Evolutionary conservation across 2,329 filamentous ascomycete species (phyloP).

Genomic region (Neocucurbitaria cava): DNA sequence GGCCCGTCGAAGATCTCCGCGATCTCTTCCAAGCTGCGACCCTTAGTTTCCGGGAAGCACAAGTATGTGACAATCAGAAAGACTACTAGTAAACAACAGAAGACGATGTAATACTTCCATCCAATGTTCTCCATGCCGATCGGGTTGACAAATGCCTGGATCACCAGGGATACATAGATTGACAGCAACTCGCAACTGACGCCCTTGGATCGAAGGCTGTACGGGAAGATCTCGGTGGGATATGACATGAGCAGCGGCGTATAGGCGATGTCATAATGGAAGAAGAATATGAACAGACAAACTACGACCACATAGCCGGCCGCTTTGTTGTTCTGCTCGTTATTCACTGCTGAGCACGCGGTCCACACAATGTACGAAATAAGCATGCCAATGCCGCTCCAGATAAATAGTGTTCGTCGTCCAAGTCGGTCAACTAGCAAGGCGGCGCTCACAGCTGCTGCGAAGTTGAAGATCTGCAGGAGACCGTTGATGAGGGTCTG

Average conservation of each 20-base stretch:
- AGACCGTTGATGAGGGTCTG: constrained; percentile 48
- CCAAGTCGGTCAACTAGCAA: constrained; percentile 52
- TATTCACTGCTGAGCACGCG: constrained; percentile 16
- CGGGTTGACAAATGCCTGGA: constrained; percentile 57
- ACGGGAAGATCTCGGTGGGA: constrained; percentile 43
- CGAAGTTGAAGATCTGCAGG: constrained; percentile 51
- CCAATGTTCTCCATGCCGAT: constrained; percentile 61
- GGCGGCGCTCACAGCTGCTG: constrained; percentile 40
- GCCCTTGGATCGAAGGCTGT: constrained; percentile 23
- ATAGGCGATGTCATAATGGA: constrained; percentile 39
- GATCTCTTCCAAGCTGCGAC: constrained; percentile 18
- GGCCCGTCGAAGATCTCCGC: constrained; percentile 11
- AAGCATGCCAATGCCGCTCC: constrained; percentile 53
- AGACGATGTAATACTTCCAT: constrained; percentile 61
- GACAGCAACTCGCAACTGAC: constrained; percentile 1
- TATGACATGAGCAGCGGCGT: constrained; percentile 38
- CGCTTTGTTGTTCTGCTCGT: not conserved
- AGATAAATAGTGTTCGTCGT: constrained; percentile 52
- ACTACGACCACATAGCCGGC: constrained; percentile 8
- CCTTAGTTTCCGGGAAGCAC: constrained; percentile 19
- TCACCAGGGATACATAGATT: constrained; percentile 23
- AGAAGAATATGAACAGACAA: constrained; percentile 12
- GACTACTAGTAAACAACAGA: constrained; percentile 36
- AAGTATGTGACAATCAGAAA: constrained; percentile 6
- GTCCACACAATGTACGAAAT: constrained; percentile 52